Conservation (phyloP, 78 protist species). For the Corallochytrium limacisporum region DNA sequence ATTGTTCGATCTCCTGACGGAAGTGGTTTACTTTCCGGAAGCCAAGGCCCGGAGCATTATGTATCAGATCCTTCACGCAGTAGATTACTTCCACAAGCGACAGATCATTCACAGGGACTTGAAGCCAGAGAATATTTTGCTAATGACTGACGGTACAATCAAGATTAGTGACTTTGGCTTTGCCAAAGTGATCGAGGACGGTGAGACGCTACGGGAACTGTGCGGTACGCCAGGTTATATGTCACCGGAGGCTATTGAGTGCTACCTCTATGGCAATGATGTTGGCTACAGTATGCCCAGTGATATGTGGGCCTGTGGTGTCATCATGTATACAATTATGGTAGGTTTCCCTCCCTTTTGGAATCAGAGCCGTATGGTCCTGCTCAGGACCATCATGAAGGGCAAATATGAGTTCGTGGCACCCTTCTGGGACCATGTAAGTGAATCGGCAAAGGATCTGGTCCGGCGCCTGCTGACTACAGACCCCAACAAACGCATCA, state of each 20-base stretch:
- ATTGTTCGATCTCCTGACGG: conserved; percentile 18
- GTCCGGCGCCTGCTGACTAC: conserved; percentile 6
- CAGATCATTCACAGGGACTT: conserved; percentile 8
- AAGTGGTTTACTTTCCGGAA: conserved; percentile 5
- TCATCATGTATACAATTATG: conserved; percentile 44
- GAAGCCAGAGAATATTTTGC: conserved; percentile 7
- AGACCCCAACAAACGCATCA: conserved; percentile 34
- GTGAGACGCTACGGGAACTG: neutral
- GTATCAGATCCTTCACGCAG: conserved; percentile 5
- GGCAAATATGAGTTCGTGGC: conserved; percentile 32
- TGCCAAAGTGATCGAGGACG: neutral
- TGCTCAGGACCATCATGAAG: conserved; percentile 25
- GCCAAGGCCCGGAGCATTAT: conserved; percentile 6
- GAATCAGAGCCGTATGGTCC: conserved; percentile 16
- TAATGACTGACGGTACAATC: neutral
- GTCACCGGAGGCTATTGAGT: conserved; percentile 17
- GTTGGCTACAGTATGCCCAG: neutral
- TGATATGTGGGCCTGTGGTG: conserved; percentile 27
- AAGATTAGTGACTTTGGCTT: conserved; percentile 9
- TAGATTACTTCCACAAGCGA: conserved; percentile 27
- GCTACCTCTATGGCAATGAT: neutral
- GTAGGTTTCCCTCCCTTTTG: conserved; percentile 44
- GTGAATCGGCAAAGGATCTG: conserved; percentile 22
- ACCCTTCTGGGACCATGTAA: conserved; percentile 45
- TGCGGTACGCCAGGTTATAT: conserved; percentile 30